These are phyloP conservation scores for Paraconiothyrium sp. DNA, from an alignment of 2,329 filamentous ascomycete genomes.

Conservation along the genomic window DNA sequence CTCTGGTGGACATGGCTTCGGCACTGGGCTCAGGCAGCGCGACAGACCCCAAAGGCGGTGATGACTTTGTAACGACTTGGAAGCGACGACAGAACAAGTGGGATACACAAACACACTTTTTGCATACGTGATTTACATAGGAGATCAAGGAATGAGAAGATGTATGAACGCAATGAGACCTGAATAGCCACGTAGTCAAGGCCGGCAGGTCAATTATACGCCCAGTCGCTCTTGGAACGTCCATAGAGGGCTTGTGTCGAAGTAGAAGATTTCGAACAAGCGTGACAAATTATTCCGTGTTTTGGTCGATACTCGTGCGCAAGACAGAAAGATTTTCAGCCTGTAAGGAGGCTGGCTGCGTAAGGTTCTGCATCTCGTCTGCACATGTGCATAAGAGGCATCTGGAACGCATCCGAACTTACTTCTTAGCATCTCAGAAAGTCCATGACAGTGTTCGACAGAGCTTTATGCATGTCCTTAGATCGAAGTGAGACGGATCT, in stretches of 20 bases:
- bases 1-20: constrained; percentile 47
- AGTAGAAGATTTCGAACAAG: constrained; percentile 49
- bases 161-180: constrained; percentile 53
- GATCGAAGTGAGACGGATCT: neutral
- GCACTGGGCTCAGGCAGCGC: neutral
- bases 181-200: constrained; percentile 41
- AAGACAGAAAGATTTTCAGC: neutral
- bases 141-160: constrained; percentile 1
- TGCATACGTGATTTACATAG: constrained; percentile 3
- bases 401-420: neutral
- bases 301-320: neutral
- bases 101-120: neutral
- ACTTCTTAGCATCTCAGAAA: neutral
- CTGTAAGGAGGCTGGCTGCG: neutral
- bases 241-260: constrained; percentile 51
- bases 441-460: neutral
- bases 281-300: constrained; percentile 53
- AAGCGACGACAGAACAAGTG: constrained; percentile 20
- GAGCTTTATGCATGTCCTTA: neutral
- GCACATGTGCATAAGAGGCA: neutral
- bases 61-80: constrained; percentile 21
- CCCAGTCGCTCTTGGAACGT: constrained; percentile 49
- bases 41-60: neutral
- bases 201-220: constrained; percentile 53
- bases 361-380: neutral